phyloP scores from a whole-genome alignment of 1,284 basidiomycete genomes.

The Cutaneotrichosporon dermatis region DNA sequence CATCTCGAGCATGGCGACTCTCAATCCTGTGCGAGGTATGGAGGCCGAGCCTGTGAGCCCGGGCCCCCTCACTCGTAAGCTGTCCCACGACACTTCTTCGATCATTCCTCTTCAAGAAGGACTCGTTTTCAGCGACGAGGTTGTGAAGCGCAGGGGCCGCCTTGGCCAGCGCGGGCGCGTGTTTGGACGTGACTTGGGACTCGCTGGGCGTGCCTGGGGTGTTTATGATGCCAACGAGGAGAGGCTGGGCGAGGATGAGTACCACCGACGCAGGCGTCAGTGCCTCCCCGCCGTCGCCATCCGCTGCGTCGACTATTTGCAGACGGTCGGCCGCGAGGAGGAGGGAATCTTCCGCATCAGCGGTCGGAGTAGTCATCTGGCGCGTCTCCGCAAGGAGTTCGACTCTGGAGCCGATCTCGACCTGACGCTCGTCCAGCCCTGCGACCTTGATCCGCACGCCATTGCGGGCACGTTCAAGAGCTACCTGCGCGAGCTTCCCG shows the following conservation, averaged over 20 bases:
- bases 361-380: slow-evolving; percentile 58
- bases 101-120: slow-evolving; percentile 1
- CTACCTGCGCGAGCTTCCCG: slow-evolving; percentile 60
- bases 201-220: slow-evolving; percentile 34
- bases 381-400: slow-evolving; percentile 70
- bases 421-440: slow-evolving; percentile 65
- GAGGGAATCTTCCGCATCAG: slow-evolving; percentile 51
- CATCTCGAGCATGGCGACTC: slow-evolving; percentile 21
- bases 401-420: slow-evolving; percentile 83
- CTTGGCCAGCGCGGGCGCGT: slow-evolving; percentile 24
- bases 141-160: slow-evolving; percentile 25
- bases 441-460: slow-evolving; percentile 84
- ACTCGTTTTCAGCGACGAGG: slow-evolving; percentile 14
- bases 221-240: slow-evolving; percentile 25
- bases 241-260: slow-evolving; percentile 19
- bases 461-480: slow-evolving; percentile 67
- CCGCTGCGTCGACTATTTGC: slow-evolving; percentile 46
- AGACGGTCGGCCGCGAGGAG: slow-evolving; percentile 48
- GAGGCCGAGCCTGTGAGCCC: slow-evolving; percentile 12
- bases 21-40: slow-evolving; percentile 4
- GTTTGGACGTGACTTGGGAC: slow-evolving; percentile 38
- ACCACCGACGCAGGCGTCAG: slow-evolving; percentile 28
- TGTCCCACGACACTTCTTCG: slow-evolving; percentile 20
- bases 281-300: slow-evolving; percentile 46
- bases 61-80: slow-evolving; percentile 17